Evolutionary conservation across 352 stramenopile genomes (phyloP).

Genomic region (Phytophthora hibernalis): DNA sequence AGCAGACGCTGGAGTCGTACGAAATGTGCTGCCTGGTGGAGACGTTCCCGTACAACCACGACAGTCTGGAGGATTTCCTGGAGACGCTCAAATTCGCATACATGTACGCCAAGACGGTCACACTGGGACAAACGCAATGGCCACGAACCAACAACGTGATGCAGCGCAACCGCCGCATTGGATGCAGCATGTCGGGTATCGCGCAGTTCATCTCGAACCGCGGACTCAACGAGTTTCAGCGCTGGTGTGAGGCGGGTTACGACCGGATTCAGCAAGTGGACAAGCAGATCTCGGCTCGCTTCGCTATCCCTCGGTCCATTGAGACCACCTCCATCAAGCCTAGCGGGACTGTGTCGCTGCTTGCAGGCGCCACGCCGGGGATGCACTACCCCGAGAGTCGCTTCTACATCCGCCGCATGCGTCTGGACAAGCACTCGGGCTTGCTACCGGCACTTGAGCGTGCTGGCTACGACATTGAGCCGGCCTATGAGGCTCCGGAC

Average conservation of each 20-base stretch:
- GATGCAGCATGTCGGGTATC: constrained; percentile 93
- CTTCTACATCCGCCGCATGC: constrained; percentile 93
- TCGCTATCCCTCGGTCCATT: constrained; percentile 89
- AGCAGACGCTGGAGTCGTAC: constrained; percentile 93
- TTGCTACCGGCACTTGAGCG: constrained; percentile 73
- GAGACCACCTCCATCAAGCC: constrained; percentile 95
- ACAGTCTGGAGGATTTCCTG: constrained; percentile 88
- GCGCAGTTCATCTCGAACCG: constrained; percentile 91
- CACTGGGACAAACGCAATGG: constrained; percentile 92
- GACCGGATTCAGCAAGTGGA: constrained; percentile 81
- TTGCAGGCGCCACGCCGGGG: constrained; percentile 92
- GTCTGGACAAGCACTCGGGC: constrained; percentile 84
- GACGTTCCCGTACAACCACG: constrained; percentile 91
- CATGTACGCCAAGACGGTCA: constrained; percentile 96
- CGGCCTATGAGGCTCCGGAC: constrained; percentile 62
- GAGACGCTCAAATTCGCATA: constrained; percentile 90
- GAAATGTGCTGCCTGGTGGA: constrained; percentile 96
- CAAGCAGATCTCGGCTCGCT: constrained; percentile 63
- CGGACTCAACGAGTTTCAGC: constrained; percentile 82
- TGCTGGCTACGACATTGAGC: constrained; percentile 86
- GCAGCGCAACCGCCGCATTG: constrained; percentile 92
- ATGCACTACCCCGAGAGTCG: constrained; percentile 95
- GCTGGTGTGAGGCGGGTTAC: constrained; percentile 91
- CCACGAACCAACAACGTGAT: constrained; percentile 93
- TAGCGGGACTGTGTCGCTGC: constrained; percentile 92